These are phyloP conservation scores for Tanacetum coccineum DNA, from an alignment of 129 eudicot genomes.

Conservation along the genomic window DNA sequence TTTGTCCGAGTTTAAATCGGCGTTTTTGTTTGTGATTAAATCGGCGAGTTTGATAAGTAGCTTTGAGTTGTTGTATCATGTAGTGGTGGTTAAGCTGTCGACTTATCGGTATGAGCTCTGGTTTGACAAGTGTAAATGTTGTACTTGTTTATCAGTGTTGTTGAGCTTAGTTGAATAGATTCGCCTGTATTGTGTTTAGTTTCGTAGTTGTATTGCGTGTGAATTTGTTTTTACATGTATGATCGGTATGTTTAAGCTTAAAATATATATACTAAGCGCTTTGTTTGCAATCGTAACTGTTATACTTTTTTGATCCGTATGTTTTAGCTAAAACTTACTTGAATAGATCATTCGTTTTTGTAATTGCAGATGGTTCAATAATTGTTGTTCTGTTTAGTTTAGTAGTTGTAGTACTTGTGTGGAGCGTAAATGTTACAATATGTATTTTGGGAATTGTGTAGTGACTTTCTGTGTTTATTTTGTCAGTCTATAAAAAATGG, in stretches of 20 bases:
- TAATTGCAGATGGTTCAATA: neutral
- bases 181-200: constrained; percentile 7
- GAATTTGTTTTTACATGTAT: neutral
- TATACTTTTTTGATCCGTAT: neutral
- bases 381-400: constrained; percentile 3
- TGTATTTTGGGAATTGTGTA: neutral
- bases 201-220: neutral
- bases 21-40: no score
- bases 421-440: neutral
- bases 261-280: no score
- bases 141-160: no score
- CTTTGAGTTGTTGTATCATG: constrained; percentile 4
- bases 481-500: constrained; percentile 50
- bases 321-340: neutral
- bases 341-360: neutral
- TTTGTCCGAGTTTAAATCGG: no score
- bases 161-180: constrained; percentile 1
- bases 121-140: neutral
- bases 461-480: neutral
- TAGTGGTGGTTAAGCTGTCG: no score
- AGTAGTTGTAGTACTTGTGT: neutral
- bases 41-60: no score
- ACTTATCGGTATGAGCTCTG: no score
- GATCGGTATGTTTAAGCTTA: no score
- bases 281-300: neutral